phyloP scores from a whole-genome alignment of 768 basidiomycete genomes.

The Lactarius indigo region DNA sequence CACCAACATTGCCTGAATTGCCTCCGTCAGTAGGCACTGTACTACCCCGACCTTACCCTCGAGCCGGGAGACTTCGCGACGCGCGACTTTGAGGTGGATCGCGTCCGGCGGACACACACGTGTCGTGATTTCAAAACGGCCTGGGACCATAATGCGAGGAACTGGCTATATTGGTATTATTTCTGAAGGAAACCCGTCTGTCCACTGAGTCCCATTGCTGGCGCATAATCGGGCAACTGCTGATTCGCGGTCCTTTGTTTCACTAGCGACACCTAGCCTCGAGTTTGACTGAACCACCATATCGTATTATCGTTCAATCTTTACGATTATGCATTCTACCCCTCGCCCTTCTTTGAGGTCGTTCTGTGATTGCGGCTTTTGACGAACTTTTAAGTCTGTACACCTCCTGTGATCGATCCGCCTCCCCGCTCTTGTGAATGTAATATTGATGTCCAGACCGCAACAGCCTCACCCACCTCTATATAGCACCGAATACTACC shows the following conservation, averaged over 20 bases:
- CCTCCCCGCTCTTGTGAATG: no score
- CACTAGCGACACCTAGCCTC: not conserved
- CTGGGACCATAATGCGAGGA: conserved; percentile 11
- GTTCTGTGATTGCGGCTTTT: not conserved
- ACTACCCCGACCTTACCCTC: conserved; percentile 38
- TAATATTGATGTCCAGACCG: no score
- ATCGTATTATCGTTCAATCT: no score
- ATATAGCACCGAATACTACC: no score
- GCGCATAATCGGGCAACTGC: not conserved
- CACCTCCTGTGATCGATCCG: no score
- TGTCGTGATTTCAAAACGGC: conserved; percentile 37
- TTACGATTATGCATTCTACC: no score
- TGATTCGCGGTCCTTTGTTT: not conserved
- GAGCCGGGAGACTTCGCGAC: conserved; percentile 31
- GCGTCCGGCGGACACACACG: conserved; percentile 31
- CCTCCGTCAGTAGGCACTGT: conserved; percentile 37
- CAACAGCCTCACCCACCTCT: no score
- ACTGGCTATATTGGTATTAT: conserved; percentile 11
- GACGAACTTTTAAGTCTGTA: no score
- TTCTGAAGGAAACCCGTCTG: not conserved
- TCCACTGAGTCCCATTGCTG: not conserved
- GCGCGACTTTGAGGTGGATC: conserved; percentile 32
- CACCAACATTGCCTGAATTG: conserved; percentile 40
- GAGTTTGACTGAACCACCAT: not conserved
- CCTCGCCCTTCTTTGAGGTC: no score